phyloP scores from a whole-genome alignment of 768 basidiomycete species.

The Pholiota conissans region DNA sequence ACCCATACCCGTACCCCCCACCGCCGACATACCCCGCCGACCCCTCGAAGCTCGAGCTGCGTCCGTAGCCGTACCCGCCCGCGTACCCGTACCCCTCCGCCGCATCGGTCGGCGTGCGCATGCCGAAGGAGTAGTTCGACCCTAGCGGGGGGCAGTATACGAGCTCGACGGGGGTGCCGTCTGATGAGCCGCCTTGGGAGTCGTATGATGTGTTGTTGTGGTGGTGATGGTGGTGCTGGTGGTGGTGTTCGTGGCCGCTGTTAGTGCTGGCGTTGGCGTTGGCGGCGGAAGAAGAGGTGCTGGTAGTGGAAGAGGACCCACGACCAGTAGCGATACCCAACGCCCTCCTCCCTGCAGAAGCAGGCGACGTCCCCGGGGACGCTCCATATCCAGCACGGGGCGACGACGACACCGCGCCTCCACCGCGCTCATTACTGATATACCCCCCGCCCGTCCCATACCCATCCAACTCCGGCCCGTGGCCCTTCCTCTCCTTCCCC shows the following conservation, averaged over 20 bases:
- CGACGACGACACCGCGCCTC: not conserved
- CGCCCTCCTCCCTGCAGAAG: too few species aligned
- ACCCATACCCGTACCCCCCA: not conserved
- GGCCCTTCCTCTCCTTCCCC: constrained; percentile 17
- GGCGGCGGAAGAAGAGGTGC: too few species aligned
- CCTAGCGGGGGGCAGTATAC: constrained; percentile 65
- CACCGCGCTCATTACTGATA: not conserved
- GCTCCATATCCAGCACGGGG: not conserved
- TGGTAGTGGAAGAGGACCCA: too few species aligned
- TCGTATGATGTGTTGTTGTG: constrained; percentile 11
- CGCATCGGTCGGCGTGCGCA: not conserved
- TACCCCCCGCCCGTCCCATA: not conserved
- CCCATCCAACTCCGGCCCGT: not conserved
- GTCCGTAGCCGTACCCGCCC: constrained; percentile 11
- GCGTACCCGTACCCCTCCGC: not conserved
- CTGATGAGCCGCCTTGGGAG: constrained; percentile 27
- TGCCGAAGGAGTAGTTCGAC: constrained; percentile 32
- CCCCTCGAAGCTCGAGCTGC: too few species aligned
- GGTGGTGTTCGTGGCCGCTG: not conserved
- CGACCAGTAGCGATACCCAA: constrained; percentile 13
- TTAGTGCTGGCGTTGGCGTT: not conserved
- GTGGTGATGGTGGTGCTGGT: not conserved
- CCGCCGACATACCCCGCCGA: not conserved
- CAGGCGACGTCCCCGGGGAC: not conserved
- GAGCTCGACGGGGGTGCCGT: constrained; percentile 61